phyloP scores from a whole-genome alignment of 768 basidiomycete species.

The Phylloporus sp. region DNA sequence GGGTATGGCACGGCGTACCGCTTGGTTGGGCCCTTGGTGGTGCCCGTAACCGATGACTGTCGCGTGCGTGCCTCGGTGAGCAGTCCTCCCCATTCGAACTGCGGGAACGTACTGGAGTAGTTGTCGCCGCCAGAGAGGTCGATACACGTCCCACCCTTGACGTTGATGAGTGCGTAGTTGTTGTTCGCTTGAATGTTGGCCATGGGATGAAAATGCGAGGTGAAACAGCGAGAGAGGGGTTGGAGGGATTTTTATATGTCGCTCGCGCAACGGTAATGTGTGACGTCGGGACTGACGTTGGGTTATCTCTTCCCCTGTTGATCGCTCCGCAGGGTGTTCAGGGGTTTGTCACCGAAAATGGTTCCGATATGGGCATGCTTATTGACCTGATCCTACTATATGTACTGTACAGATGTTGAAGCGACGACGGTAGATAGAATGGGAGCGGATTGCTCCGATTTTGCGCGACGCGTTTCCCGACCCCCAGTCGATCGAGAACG shows the following conservation, averaged over 20 bases:
- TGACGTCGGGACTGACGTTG: too few species aligned
- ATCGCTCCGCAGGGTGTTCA: too few species aligned
- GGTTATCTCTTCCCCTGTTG: too few species aligned
- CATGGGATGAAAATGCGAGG: constrained; percentile 18
- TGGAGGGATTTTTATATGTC: neutral
- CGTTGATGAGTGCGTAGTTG: constrained; percentile 47
- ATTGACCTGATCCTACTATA: constrained; percentile 16
- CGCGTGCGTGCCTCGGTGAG: neutral
- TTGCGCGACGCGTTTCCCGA: too few species aligned
- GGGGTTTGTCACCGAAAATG: too few species aligned
- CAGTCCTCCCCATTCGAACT: too few species aligned
- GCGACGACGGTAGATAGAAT: neutral
- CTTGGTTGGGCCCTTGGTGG: constrained; percentile 45
- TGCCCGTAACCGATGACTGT: constrained; percentile 47
- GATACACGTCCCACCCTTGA: constrained; percentile 45
- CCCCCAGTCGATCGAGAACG: neutral
- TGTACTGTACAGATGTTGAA: constrained; percentile 13
- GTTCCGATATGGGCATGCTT: too few species aligned
- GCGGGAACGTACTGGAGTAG: constrained; percentile 39
- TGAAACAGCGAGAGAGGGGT: too few species aligned
- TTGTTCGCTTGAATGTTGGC: constrained; percentile 29
- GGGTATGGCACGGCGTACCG: constrained; percentile 29
- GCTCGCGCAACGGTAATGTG: too few species aligned
- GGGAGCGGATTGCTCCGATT: neutral
- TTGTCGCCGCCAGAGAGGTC: constrained; percentile 55